Percentiles rank a stretch among this genome's conserved stretches.
Evolutionary conservation across 1,284 basidiomycete genomes (phyloP).

Genomic region (Tausonia pullulans): DNA sequence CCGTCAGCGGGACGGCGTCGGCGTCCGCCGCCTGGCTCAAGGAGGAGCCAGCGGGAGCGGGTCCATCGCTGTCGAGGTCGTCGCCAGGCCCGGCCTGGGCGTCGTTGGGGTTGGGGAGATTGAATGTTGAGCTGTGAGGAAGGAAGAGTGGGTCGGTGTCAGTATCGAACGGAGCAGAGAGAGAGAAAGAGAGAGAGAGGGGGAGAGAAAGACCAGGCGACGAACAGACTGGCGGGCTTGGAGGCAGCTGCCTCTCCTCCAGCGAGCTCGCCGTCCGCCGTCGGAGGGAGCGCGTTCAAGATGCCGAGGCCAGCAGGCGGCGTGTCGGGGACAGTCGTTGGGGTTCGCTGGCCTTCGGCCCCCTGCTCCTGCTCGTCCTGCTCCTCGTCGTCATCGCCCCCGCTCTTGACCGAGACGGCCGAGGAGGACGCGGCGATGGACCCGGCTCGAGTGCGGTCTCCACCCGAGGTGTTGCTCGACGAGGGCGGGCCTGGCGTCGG

Average conservation of each 20-base stretch:
- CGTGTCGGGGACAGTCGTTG: background rate
- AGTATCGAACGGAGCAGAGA: too few relatives aligned
- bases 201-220: background rate
- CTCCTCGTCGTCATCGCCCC: background rate
- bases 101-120: conserved; percentile 35
- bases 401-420: background rate
- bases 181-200: too few relatives aligned
- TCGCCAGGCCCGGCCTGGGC: conserved; percentile 20
- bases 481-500: background rate
- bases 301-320: conserved; percentile 4
- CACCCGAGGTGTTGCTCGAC: background rate
- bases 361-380: background rate
- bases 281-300: background rate
- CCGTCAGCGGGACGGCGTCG: conserved; percentile 15
- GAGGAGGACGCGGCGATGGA: background rate
- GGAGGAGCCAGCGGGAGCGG: conserved; percentile 10
- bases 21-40: conserved; percentile 24
- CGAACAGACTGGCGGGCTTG: conserved; percentile 4
- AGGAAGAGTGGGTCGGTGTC: too few relatives aligned
- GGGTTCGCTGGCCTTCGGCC: background rate
- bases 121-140: conserved; percentile 23
- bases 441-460: background rate
- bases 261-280: background rate
- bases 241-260: background rate
- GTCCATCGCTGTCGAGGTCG: conserved; percentile 17